Percentiles rank a stretch among this genome's conserved stretches.
Conservation (phyloP, 192 early-diverging fungal genomes). For the Jimgerdemannia lactiflua region DNA sequence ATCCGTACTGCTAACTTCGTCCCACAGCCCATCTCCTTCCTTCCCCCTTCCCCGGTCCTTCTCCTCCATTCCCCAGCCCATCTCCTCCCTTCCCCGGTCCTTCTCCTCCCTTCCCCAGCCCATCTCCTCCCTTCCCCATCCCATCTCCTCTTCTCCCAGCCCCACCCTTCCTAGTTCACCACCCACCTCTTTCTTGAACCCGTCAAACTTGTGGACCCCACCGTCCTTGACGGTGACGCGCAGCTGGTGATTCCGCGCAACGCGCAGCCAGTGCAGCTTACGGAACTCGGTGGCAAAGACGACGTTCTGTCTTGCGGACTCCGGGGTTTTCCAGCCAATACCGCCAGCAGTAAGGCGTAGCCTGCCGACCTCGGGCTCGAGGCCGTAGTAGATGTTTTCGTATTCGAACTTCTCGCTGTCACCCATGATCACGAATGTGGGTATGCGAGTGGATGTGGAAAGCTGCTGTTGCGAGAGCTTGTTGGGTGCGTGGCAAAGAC, state of each 20-base stretch:
- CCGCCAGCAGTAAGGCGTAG: constrained; percentile 54
- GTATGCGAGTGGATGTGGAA: background rate
- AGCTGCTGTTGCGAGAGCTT: too few species aligned
- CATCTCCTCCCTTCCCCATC: background rate
- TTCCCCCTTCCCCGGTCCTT: background rate
- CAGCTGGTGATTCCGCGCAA: constrained; percentile 83
- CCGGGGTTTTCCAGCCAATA: constrained; percentile 72
- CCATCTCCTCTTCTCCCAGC: background rate
- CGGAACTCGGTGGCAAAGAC: constrained; percentile 65
- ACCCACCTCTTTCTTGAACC: constrained; percentile 73
- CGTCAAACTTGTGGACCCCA: constrained; percentile 83
- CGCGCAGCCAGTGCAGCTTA: constrained; percentile 75
- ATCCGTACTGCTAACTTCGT: background rate
- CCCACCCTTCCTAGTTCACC: background rate
- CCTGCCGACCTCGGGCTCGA: constrained; percentile 39
- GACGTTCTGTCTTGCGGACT: constrained; percentile 49
- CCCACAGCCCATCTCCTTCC: background rate
- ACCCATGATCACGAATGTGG: constrained; percentile 18
- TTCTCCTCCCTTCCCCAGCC: background rate
- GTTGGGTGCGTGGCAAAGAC: too few species aligned
- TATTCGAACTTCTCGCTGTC: constrained; percentile 47
- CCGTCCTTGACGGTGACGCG: constrained; percentile 75
- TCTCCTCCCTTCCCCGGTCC: background rate
- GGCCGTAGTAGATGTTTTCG: constrained; percentile 49
- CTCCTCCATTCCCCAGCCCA: background rate